A percentile compares a stretch with the other conserved stretches of the same genome.
These are phyloP conservation scores for Cordyceps cateniannulata DNA, from an alignment of 2,329 filamentous ascomycete species.

Conservation along the genomic window DNA sequence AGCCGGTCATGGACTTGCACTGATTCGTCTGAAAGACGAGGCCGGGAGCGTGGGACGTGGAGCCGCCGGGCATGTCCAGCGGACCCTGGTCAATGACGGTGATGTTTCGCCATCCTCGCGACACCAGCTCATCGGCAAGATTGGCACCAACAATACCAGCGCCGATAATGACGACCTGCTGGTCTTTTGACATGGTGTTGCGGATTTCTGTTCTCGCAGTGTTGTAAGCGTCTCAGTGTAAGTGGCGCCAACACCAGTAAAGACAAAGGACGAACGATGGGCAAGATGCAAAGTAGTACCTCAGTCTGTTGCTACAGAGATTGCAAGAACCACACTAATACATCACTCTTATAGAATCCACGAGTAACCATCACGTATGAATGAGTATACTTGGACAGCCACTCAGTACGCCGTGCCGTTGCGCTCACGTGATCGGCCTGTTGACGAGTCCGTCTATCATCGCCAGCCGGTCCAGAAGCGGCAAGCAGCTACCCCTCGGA, in stretches of 20 bases:
- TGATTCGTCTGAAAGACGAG: constrained; percentile 58
- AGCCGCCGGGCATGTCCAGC: constrained; percentile 55
- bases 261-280: neutral
- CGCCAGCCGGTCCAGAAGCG: neutral
- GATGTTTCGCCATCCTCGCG: constrained; percentile 56
- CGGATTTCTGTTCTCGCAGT: neutral
- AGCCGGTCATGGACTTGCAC: constrained; percentile 49
- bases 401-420: neutral
- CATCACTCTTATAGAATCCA: constrained; percentile 1
- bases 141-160: constrained; percentile 60
- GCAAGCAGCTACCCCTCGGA: neutral
- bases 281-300: neutral
- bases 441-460: neutral
- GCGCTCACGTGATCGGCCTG: constrained; percentile 15
- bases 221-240: neutral
- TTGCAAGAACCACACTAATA: neutral
- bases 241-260: neutral
- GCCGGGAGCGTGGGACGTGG: constrained; percentile 59
- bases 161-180: constrained; percentile 52
- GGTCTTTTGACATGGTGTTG: constrained; percentile 28
- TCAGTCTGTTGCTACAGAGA: neutral
- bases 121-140: constrained; percentile 56
- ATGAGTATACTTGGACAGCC: neutral
- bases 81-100: constrained; percentile 61
- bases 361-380: neutral